Base-by-base conservation (phyloP, 805 yeast species). In the Sugiyamaella qingdaonensis region DNA sequence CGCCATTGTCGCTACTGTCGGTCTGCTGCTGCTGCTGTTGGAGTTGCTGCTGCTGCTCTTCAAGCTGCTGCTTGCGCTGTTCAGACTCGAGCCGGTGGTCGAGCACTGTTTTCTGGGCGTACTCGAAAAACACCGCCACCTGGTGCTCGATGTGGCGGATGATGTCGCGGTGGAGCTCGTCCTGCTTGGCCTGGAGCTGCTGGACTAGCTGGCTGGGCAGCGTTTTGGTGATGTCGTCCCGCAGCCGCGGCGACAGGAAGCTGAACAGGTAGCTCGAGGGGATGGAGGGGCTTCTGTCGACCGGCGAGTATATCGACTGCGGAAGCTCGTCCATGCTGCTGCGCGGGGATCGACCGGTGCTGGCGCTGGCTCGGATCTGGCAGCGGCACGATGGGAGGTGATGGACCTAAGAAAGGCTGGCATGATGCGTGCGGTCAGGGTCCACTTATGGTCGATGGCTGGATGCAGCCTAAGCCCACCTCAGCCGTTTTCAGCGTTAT, bases 311-410 rank as follows among this genome's bases (percentile, higher is more conserved):
- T 34, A 55, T 54, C 19, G 54, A 48, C 48, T 48, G 56, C 11
- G 58, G 57, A 21, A 53, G 52, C 37, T 56, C 56, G 44, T 54
- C 55, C 56, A 55, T 55, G 14, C n/a, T 49, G 46, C 21, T 21
- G 19, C 43, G 37, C 37, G n/a, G 37, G 37, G 37, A 34, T 34
- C 10, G 8, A 34, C 37, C n/a, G 16, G 16, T 13, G 37, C 37
- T 34, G 16, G n/a, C 37, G n/a, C 16, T 13, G 16, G n/a, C n/a
- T 4, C 37, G 37, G 16, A 34, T n/a, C 37, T n/a, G 37, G n/a
- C 37, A 34, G 37, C 37, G 37, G 37, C 16, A 14, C 16, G 16
- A 14, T 34, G 16, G 10, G n/a, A 34, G n/a, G 37, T 34, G 37
- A 34, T 34, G 37, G 37, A 34, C 37, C 37, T 34, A 34, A 34